A percentile compares a stretch with the other conserved stretches of the same genome.
Evolutionary conservation across 2,329 filamentous ascomycete species (phyloP).

Genomic region (Hypoxylon sp.): DNA sequence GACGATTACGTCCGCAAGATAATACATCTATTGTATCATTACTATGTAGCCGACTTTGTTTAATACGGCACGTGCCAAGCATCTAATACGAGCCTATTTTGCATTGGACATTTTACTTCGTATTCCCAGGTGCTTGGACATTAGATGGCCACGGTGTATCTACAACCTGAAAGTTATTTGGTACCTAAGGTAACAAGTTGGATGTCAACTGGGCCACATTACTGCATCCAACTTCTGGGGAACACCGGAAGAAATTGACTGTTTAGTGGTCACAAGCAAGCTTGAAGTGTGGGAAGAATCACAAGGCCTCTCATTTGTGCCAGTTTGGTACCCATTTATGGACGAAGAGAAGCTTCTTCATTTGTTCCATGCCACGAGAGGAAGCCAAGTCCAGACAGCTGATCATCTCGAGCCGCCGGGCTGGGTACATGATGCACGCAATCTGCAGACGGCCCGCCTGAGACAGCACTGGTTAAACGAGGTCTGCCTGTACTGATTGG

Average conservation of each 20-base stretch:
- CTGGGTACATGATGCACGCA: conserved; percentile 41
- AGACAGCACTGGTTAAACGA: conserved; percentile 17
- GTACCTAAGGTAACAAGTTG: neutral
- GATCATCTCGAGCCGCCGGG: conserved; percentile 33
- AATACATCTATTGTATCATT: conserved; percentile 39
- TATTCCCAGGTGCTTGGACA: conserved; percentile 1
- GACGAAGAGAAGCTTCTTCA: conserved; percentile 25
- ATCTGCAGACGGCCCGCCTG: conserved; percentile 34
- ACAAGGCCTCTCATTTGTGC: conserved; percentile 22
- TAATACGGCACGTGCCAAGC: conserved; percentile 27
- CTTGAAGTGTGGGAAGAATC: conserved; percentile 12
- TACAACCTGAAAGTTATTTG: neutral
- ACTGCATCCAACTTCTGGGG: neutral
- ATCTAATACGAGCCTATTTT: conserved; percentile 32
- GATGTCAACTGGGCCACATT: neutral
- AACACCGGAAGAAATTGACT: neutral
- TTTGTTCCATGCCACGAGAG: conserved; percentile 27
- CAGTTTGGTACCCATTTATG: conserved; percentile 23
- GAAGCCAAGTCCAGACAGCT: conserved; percentile 21
- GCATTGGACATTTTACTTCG: conserved; percentile 3
- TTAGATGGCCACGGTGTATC: neutral
- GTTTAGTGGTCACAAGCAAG: conserved; percentile 3
- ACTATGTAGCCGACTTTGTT: conserved; percentile 28
- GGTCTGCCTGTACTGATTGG: conserved; percentile 25
- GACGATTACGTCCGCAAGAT: conserved; percentile 37